Percentiles rank a stretch among this genome's conserved stretches.
These are phyloP conservation scores for Rhodamnia argentea DNA, from an alignment of 345 rosid genomes.

Conservation along the genomic window DNA sequence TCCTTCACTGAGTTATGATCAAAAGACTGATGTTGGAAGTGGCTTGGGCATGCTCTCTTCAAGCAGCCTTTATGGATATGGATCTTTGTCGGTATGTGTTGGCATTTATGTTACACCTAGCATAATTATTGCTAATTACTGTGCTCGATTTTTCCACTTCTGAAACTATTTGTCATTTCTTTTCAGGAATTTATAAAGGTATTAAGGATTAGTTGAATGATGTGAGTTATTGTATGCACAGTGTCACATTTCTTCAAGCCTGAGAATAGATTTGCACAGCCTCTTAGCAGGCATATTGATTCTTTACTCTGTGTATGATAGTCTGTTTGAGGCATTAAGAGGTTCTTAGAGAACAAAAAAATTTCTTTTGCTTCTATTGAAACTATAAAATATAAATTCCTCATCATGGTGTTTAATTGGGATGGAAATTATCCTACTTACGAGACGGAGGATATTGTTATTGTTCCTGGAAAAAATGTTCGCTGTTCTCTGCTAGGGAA, in stretches of 20 bases:
- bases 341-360: neutral
- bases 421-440: neutral
- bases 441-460: neutral
- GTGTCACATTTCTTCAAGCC: neutral
- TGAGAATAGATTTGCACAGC: neutral
- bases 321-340: neutral
- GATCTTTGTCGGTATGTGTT: conserved; percentile 53
- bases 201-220: neutral
- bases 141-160: neutral
- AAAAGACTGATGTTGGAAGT: conserved; percentile 55
- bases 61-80: conserved; percentile 65
- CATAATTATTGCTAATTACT: neutral
- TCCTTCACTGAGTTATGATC: conserved; percentile 63
- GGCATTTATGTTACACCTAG: neutral
- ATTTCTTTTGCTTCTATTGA: neutral
- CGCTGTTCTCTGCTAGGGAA: neutral
- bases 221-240: neutral
- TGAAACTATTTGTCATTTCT: neutral
- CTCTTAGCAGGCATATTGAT: neutral
- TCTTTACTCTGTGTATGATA: neutral
- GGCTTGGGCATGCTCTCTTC: conserved; percentile 62
- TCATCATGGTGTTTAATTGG: neutral
- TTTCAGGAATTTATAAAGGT: neutral
- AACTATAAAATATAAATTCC: neutral
- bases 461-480: neutral